A percentile compares a stretch with the other conserved stretches of the same genome.
These are phyloP conservation scores for Dillenia turbinata DNA, from an alignment of 164 flowering plant species.

Conservation along the genomic window DNA sequence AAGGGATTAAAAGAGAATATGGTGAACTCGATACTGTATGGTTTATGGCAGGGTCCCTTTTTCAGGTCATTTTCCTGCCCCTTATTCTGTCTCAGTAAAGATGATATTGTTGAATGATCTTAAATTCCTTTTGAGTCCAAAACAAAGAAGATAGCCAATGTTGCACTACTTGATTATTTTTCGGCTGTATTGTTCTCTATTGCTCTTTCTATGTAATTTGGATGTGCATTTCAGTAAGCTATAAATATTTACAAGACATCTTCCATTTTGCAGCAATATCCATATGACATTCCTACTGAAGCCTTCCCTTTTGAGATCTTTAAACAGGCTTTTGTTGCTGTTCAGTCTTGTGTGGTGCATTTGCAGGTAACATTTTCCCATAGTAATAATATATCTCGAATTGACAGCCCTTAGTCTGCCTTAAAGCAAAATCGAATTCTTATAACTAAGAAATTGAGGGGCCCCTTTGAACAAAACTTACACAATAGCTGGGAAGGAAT, in stretches of 20 bases:
- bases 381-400: no score
- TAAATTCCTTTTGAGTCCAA: no score
- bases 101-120: no score
- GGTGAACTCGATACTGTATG: conserved; percentile 98
- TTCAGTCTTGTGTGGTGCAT: conserved; percentile 99
- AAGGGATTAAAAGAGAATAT: conserved; percentile 91
- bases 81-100: no score
- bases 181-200: not conserved
- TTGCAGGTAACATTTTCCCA: conserved; percentile 61
- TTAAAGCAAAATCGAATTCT: no score
- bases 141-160: no score
- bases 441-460: no score
- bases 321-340: conserved; percentile 99
- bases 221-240: not conserved
- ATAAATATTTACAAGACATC: not conserved
- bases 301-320: conserved; percentile 96
- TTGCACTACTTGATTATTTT: not conserved
- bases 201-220: not conserved
- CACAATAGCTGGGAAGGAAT: no score
- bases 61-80: conserved; percentile 64
- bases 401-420: no score
- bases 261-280: conserved; percentile 81
- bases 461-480: no score
- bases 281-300: conserved; percentile 96
- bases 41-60: conserved; percentile 99